Evolutionary conservation across 345 rosid genomes (phyloP), one percentile per base, ranked within the genome.

Genomic region (Mallotus nudiflorus): DNA sequence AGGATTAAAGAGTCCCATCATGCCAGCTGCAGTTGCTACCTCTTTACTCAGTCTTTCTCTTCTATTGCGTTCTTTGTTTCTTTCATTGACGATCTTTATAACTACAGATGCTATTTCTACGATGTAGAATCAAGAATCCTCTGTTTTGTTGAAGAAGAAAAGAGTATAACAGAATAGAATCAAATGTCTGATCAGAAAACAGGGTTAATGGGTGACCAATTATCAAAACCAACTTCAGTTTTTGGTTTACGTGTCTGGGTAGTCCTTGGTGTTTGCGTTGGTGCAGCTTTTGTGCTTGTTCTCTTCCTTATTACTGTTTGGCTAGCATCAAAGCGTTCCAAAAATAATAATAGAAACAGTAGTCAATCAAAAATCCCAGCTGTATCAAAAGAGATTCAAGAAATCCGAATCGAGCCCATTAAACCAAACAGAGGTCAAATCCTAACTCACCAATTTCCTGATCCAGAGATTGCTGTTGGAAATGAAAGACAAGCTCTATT

Each of bases 291-390:
- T 45, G 96, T 94, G 40, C 83, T 91, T 66, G 76, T 89, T 14
- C 96, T 94, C 62, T 94, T 94, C 82, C 73, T 94, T 46, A 78
- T 91, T 71, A 85, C 98, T 29, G 89, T 94, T 44, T 94, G 93
- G 70, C 66, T 89, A 29, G 88, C 89, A 52, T 91, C 96, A 6
- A 83, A 77, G 56, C 81, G 89, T 33, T 84, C 87, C 24, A 89
- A 82, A 59, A 42, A 77, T 62, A 74, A 2, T 72, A 82, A 29
- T 69, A 65, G 15, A 3, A 28, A 28, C n/a, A 28, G 9, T 3
- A 50, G n/a, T n/a, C n/a, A 79, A 60, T 73, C 83, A 29, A 65
- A 71, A 55, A 86, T 86, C 73, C 94, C 96, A 2, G 60, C 63
- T 0, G 80, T 91, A 18, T 85, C 92, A n/a, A 91, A 89, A 49